These are phyloP conservation scores for Phytomonas sp. DNA, from an alignment of 208 protist genomes.

Conservation along the genomic window DNA sequence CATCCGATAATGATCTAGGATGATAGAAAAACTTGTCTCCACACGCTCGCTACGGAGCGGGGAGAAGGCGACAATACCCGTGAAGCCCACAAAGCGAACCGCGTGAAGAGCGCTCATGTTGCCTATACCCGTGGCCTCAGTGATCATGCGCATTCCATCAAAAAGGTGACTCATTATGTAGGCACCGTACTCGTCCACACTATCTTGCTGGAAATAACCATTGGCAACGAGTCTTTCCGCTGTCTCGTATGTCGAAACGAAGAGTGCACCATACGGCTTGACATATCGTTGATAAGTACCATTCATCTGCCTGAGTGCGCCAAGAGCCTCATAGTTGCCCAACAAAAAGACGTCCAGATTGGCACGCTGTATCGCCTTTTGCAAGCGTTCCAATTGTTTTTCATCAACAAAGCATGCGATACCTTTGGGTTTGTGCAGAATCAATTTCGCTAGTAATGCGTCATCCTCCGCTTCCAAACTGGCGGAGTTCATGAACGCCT, in stretches of 20 bases:
- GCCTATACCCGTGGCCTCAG: slow-evolving; percentile 19
- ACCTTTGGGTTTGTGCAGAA: slow-evolving; percentile 32
- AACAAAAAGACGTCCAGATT: slow-evolving; percentile 49
- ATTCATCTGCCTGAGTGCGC: slow-evolving; percentile 32
- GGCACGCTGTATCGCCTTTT: slow-evolving; percentile 29
- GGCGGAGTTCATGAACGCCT: slow-evolving; percentile 46
- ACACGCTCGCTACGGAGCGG: slow-evolving; percentile 58
- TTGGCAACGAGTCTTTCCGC: slow-evolving; percentile 25
- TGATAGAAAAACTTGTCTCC: slow-evolving; percentile 39
- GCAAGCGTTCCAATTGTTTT: slow-evolving; percentile 42
- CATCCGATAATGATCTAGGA: slow-evolving; percentile 33
- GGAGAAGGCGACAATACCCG: slow-evolving; percentile 65
- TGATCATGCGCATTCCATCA: slow-evolving; percentile 58
- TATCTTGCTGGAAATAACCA: slow-evolving; percentile 29
- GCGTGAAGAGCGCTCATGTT: slow-evolving; percentile 35
- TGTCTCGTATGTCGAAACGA: slow-evolving; percentile 53
- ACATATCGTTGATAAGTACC: slow-evolving; percentile 18
- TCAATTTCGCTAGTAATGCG: slow-evolving; percentile 30
- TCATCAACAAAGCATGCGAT: slow-evolving; percentile 60
- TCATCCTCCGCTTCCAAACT: slow-evolving; percentile 50
- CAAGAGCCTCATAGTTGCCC: slow-evolving; percentile 51
- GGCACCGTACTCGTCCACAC: slow-evolving; percentile 68
- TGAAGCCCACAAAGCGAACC: slow-evolving; percentile 55
- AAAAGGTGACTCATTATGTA: slow-evolving; percentile 73
- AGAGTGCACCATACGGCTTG: slow-evolving; percentile 55